Evolutionary conservation across 129 eudicot species (phyloP), one percentile per base, ranked within the genome.

Genomic region (Ambrosia artemisiifolia): DNA sequence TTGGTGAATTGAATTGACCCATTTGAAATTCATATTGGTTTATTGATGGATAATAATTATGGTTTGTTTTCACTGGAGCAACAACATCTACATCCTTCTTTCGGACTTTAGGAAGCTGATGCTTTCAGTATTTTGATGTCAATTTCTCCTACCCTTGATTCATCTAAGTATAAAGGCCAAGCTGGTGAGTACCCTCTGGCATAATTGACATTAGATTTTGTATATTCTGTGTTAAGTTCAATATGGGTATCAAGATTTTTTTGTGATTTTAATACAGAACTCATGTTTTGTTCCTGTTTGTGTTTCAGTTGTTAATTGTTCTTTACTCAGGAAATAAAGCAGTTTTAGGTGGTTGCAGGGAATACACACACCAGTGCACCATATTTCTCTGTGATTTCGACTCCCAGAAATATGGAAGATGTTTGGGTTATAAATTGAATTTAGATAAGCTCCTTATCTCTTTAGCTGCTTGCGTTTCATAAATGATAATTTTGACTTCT

Each of bases 321-420:
- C 33, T 14, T 56, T 55, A 66, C 61, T 47, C 91, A 94, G 99
- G 97, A 74, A 94, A 86, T 84, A 88, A 90, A 71, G 99, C 97
- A 17, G 99, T 94, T 75, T 72, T 94, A 35, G 99, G 99, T 10
- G 99, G 99, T 67, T 94, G 99, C 76, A 93, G 99, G 20, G 99
- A 94, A 74, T 94, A n/a, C n/a, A n/a, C n/a, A 94, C 83, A 94
- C 99, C 13, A 97, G 99, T 69, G 99, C 99, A 33, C 99, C 99
- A 6, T 94, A 94, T 72, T 94, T 94, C 35, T 69, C 99, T 36
- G 99, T 97, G 32, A 94, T 94, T 76, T 94, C 99, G 47, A 97
- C 99, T 72, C 83, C 90, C 60, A 94, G 88, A 86, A 86, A n/a
- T n/a, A n/a, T n/a, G n/a, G n/a, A n/a, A n/a, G n/a, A n/a, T n/a